phyloP scores from a whole-genome alignment of 78 protist genomes.

The Isochrysis galbana region DNA sequence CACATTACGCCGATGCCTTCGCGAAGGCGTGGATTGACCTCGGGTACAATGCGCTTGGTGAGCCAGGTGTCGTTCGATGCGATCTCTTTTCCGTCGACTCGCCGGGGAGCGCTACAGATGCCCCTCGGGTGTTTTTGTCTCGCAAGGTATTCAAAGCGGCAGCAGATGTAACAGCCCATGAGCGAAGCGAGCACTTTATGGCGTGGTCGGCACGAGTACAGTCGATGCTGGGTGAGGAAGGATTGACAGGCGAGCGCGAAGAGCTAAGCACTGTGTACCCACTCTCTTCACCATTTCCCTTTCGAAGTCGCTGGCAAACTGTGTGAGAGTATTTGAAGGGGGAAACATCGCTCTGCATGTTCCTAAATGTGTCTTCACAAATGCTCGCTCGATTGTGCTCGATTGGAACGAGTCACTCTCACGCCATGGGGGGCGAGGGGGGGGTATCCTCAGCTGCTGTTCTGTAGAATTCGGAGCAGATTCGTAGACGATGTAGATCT shows the following conservation, averaged over 20 bases:
- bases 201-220: background rate
- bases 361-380: too few relatives aligned
- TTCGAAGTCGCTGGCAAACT: background rate
- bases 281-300: background rate
- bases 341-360: too few relatives aligned
- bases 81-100: background rate
- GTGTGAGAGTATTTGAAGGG: too few relatives aligned
- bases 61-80: background rate
- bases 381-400: too few relatives aligned
- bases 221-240: background rate
- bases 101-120: too few relatives aligned
- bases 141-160: background rate
- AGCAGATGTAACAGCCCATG: background rate
- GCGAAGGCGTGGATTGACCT: background rate
- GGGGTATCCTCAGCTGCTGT: too few relatives aligned
- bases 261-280: background rate
- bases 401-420: too few relatives aligned
- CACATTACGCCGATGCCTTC: background rate
- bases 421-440: too few relatives aligned
- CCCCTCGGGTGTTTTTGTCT: background rate
- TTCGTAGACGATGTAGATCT: too few relatives aligned
- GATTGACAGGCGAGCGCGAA: background rate
- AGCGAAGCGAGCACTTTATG: background rate
- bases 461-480: too few relatives aligned
- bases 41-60: slow-evolving; percentile 4